Base-by-base conservation (phyloP, 2,329 filamentous ascomycete species). In the Ophiocordyceps australis region DNA sequence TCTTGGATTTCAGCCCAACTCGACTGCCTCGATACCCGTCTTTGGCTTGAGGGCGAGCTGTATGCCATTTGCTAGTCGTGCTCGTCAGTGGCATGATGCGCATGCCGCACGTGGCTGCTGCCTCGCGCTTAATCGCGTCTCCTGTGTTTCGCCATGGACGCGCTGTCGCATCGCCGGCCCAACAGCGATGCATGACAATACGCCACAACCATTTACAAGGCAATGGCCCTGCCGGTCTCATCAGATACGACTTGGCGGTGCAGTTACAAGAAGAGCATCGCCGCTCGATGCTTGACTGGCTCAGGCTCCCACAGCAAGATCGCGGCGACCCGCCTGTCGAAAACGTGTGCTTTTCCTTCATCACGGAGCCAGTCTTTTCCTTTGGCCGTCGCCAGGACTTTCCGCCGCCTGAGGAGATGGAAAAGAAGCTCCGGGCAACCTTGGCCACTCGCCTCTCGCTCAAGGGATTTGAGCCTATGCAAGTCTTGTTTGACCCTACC, bases 281-380 rank as follows among this genome's bases (percentile, higher is more conserved):
- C 18, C 35, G 40, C 11, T 26, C 17, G 2, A 41, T 53, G 20
- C 40, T 55, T 15, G 32, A 35, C n/a, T 52, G 46, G 43, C 54
- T 52, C 25, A 36, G 34, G 30, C 28, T 39, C 24, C 14, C 37
- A 13, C 25, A 39, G 12, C 26, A 33, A 17, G 19, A 35, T 14
- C 26, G 23, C n/a, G 15, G 22, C 13, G 23, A 26, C 9, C 79
- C 82, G 15, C 71, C 68, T 17, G 60, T 95, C 35, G n/a, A n/a
- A n/a, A n/a, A n/a, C n/a, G n/a, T n/a, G n/a, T n/a, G n/a, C n/a
- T 60, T 95, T 34, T 83, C 81, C 35, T 89, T 92, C 50, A 74
- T 80, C 28, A 78, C 83, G 24, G 55, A 63, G 18, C 82, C 85
- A 2, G 81, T 83, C 24, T 94, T 89, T 52, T 94, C 86, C 10